Percentiles rank a stretch among this genome's conserved stretches.
Evolutionary conservation across 495 filamentous ascomycete species (phyloP).

Genomic region (Aspergillus sclerotioniger): DNA sequence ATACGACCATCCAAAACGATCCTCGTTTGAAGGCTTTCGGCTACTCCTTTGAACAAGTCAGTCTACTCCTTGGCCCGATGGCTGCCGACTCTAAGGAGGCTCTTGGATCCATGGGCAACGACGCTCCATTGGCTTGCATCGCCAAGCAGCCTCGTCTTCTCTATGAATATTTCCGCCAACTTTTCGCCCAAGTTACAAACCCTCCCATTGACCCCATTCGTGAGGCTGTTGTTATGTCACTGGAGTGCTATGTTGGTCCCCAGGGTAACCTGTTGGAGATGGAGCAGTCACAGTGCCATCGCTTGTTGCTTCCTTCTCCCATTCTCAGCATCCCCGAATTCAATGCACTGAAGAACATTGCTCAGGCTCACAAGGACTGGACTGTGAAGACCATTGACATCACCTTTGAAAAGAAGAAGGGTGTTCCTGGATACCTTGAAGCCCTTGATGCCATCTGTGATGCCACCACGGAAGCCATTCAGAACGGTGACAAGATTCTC

Average conservation of each 20-base stretch:
- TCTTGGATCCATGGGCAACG: slow-evolving; percentile 99
- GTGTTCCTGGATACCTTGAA: slow-evolving; percentile 80
- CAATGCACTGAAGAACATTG: slow-evolving; percentile 82
- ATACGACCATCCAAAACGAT: slow-evolving; percentile 78
- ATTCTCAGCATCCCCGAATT: slow-evolving; percentile 91
- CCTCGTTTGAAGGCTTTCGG: slow-evolving; percentile 84
- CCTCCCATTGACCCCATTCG: slow-evolving; percentile 98
- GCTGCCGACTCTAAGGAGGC: slow-evolving; percentile 98
- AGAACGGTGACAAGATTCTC: slow-evolving; percentile 81
- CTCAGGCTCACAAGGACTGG: slow-evolving; percentile 74
- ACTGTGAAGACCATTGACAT: slow-evolving; percentile 92
- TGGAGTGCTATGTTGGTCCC: slow-evolving; percentile 96
- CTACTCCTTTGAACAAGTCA: slow-evolving; percentile 97
- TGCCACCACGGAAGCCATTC: slow-evolving; percentile 79
- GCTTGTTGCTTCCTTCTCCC: slow-evolving; percentile 84
- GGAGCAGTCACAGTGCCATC: slow-evolving; percentile 83
- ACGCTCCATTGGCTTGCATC: slow-evolving; percentile 91
- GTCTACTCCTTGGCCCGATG: slow-evolving; percentile 92
- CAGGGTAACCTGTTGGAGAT: slow-evolving; percentile 98
- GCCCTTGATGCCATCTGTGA: slow-evolving; percentile 89
- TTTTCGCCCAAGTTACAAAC: slow-evolving; percentile 99
- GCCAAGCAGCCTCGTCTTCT: slow-evolving; percentile 85
- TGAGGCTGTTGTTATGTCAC: slow-evolving; percentile 98
- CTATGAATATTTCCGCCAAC: slow-evolving; percentile 97
- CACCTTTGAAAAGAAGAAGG: slow-evolving; percentile 88